Conservation (phyloP, 352 stramenopile species). For the Globisporangium ultimum region DNA sequence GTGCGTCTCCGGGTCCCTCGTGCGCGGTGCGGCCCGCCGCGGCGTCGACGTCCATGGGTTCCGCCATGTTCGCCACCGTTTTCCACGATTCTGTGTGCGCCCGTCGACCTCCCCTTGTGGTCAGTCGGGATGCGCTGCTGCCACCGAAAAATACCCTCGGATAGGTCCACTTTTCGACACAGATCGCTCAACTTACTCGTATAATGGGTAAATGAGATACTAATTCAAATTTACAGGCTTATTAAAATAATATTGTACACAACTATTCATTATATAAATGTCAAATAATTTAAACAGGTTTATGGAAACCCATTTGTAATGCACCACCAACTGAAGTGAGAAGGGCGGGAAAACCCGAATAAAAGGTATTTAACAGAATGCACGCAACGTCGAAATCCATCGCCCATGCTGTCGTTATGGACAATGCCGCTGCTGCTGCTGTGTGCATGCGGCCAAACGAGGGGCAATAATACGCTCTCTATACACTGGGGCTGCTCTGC, state of each 20-base stretch:
- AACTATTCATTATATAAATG: background rate
- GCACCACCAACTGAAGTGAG: constrained; percentile 7
- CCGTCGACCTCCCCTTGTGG: background rate
- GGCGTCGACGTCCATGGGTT: constrained; percentile 12
- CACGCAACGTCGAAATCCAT: background rate
- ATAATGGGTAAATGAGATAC: background rate
- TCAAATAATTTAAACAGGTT: background rate
- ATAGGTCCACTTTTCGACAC: too few species aligned
- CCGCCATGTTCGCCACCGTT: constrained; percentile 5
- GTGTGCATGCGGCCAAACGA: too few species aligned
- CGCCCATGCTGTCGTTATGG: background rate
- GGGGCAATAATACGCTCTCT: too few species aligned
- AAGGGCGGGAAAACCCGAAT: constrained; percentile 13
- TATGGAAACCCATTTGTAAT: background rate
- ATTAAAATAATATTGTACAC: too few species aligned
- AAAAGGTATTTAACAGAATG: background rate
- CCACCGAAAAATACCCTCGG: background rate
- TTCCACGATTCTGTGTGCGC: background rate
- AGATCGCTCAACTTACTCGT: too few species aligned
- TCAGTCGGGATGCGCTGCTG: constrained; percentile 3
- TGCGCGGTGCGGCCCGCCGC: constrained; percentile 5
- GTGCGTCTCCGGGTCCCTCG: constrained; percentile 4
- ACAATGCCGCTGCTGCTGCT: background rate
- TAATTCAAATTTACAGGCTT: too few species aligned
- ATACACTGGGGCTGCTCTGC: too few species aligned